These are phyloP conservation scores for Juglanconis juglandina DNA, from an alignment of 2,329 filamentous ascomycete species.

Conservation along the genomic window DNA sequence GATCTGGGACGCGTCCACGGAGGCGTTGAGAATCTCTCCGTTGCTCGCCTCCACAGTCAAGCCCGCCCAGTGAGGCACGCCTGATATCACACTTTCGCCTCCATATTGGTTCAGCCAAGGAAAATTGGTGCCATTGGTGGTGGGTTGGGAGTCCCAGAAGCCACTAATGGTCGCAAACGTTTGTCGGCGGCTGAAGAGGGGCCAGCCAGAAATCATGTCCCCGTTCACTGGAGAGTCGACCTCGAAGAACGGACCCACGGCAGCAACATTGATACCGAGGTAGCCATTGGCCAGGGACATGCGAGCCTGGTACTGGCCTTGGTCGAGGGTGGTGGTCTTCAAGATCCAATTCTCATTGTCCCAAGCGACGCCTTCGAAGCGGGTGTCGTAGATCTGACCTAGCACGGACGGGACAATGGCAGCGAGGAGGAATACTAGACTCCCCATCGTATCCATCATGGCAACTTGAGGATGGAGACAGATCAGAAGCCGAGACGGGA, in stretches of 20 bases:
- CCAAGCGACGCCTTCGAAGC: constrained; percentile 26
- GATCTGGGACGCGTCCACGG: constrained; percentile 55
- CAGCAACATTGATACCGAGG: constrained; percentile 27
- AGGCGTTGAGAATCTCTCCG: constrained; percentile 55
- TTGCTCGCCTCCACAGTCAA: constrained; percentile 47
- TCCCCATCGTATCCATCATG: not conserved
- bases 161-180: constrained; percentile 66
- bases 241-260: constrained; percentile 27
- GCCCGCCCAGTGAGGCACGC: constrained; percentile 60
- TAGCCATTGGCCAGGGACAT: constrained; percentile 29
- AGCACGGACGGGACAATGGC: not conserved
- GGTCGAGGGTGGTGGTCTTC: constrained; percentile 23
- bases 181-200: constrained; percentile 60
- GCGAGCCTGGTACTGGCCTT: constrained; percentile 27
- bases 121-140: constrained; percentile 59
- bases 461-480: not conserved
- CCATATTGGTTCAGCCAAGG: constrained; percentile 58
- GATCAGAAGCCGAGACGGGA: not conserved
- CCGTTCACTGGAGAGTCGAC: constrained; percentile 21
- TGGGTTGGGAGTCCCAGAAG: constrained; percentile 61
- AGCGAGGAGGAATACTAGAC: not conserved
- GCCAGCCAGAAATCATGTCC: constrained; percentile 60
- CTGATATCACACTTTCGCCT: constrained; percentile 67
- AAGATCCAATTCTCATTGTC: constrained; percentile 26
- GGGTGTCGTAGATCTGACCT: constrained; percentile 21